Percentiles rank a stretch among this genome's conserved stretches.
phyloP scores from a whole-genome alignment of 2,329 filamentous ascomycete genomes.

The Diplodia seriata region DNA sequence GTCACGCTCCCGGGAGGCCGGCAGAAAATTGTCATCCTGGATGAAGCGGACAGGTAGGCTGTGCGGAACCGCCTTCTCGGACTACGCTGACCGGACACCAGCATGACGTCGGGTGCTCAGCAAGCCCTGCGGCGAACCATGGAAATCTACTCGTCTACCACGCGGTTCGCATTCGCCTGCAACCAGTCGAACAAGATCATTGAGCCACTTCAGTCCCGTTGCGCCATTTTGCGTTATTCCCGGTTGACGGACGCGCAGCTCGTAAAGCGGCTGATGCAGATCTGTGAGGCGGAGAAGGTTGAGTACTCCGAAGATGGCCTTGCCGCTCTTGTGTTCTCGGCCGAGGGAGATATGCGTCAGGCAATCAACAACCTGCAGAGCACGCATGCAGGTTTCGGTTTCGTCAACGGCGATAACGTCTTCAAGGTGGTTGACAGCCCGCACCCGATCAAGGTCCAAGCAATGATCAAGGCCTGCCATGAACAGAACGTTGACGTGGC shows the following conservation, averaged over 20 bases:
- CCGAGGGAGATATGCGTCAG: constrained; percentile 98
- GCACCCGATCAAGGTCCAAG: constrained; percentile 97
- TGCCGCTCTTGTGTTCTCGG: constrained; percentile 94
- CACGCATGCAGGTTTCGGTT: constrained; percentile 90
- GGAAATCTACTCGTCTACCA: constrained; percentile 98
- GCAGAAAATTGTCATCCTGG: constrained; percentile 96
- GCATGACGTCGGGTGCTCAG: constrained; percentile 95
- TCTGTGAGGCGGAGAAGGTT: constrained; percentile 90
- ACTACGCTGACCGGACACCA: constrained; percentile 39
- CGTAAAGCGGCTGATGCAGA: constrained; percentile 87
- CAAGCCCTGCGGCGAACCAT: constrained; percentile 94
- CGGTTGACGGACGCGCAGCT: constrained; percentile 92
- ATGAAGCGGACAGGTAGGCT: constrained; percentile 84
- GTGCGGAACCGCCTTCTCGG: background rate
- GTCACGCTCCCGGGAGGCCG: constrained; percentile 89
- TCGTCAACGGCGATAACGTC: constrained; percentile 97
- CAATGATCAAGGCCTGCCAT: constrained; percentile 97
- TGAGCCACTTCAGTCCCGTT: constrained; percentile 95
- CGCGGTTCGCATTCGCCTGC: constrained; percentile 96
- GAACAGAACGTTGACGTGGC: constrained; percentile 90
- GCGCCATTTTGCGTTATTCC: constrained; percentile 92
- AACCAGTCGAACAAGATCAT: constrained; percentile 99
- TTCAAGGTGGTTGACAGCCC: constrained; percentile 97
- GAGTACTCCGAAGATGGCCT: constrained; percentile 91
- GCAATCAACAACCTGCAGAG: constrained; percentile 98